phyloP scores from a whole-genome alignment of 2,329 filamentous ascomycete genomes.

The Fusarium nanum region DNA sequence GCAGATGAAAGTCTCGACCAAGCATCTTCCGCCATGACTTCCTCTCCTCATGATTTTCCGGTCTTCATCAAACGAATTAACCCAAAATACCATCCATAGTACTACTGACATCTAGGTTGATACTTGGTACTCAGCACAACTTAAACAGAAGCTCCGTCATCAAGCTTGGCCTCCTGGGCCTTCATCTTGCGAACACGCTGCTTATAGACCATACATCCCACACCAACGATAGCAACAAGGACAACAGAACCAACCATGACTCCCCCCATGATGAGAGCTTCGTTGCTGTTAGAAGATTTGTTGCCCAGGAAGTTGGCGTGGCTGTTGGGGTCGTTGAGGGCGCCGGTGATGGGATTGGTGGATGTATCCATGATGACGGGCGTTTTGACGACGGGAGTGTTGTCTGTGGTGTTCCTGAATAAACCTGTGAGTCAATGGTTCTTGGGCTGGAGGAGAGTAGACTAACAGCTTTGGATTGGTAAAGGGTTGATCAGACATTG shows the following conservation, averaged over 20 bases:
- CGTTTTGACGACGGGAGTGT: background rate
- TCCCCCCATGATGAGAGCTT: constrained; percentile 20
- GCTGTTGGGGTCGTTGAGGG: background rate
- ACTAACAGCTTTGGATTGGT: constrained; percentile 9
- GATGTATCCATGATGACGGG: constrained; percentile 28
- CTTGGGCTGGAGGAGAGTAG: too few species aligned
- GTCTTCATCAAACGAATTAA: background rate
- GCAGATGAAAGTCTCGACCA: background rate
- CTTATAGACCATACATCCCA: constrained; percentile 18
- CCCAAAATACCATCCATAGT: background rate
- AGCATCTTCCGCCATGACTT: background rate
- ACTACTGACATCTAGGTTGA: background rate
- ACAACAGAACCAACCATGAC: constrained; percentile 18
- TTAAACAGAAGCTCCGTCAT: constrained; percentile 11
- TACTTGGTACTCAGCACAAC: too few species aligned
- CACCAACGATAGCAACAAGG: constrained; percentile 7
- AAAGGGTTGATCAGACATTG: background rate
- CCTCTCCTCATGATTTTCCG: background rate
- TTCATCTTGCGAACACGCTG: constrained; percentile 9
- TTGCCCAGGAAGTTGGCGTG: background rate
- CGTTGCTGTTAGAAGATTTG: background rate
- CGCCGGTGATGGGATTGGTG: constrained; percentile 8
- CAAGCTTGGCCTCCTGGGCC: constrained; percentile 10
- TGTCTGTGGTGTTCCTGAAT: background rate
- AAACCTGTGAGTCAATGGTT: constrained; percentile 4